Conservation (phyloP, 2,329 filamentous ascomycete species). For the Monosporascus sp. region DNA sequence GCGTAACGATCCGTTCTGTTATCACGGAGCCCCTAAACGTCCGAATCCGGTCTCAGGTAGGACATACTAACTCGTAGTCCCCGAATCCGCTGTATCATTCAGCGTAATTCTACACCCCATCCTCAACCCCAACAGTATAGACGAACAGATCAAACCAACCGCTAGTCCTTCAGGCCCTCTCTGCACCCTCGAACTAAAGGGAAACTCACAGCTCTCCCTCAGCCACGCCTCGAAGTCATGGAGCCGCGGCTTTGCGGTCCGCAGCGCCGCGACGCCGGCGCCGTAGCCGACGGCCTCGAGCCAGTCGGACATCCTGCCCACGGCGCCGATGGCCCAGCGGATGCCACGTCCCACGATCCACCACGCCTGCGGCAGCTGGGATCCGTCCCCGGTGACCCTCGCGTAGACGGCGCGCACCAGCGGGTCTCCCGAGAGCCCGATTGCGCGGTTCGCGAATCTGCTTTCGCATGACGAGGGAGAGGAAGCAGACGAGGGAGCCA, state of each 20-base stretch:
- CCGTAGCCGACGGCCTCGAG: slow-evolving; percentile 36
- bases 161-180: not conserved
- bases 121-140: not conserved
- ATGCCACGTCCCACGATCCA: slow-evolving; percentile 23
- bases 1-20: too few relatives aligned
- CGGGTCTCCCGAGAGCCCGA: slow-evolving; percentile 30
- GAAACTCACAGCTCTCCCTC: slow-evolving; percentile 27
- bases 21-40: too few relatives aligned
- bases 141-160: not conserved
- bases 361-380: slow-evolving; percentile 28
- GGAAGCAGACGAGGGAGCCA: slow-evolving; percentile 7
- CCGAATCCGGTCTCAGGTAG: too few relatives aligned
- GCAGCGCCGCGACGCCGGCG: slow-evolving; percentile 29
- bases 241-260: slow-evolving; percentile 22
- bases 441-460: slow-evolving; percentile 24
- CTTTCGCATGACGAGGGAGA: not conserved
- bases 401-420: slow-evolving; percentile 24
- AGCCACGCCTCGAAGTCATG: slow-evolving; percentile 34
- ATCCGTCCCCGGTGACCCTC: slow-evolving; percentile 11
- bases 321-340: slow-evolving; percentile 23
- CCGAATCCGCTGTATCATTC: too few relatives aligned
- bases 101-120: too few relatives aligned
- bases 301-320: slow-evolving; percentile 32
- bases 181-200: not conserved
- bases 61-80: too few relatives aligned